A percentile compares a stretch with the other conserved stretches of the same genome.
Evolutionary conservation across 371 early-diverging fungal species (phyloP).

Genomic region (Lichtheimia ornata): DNA sequence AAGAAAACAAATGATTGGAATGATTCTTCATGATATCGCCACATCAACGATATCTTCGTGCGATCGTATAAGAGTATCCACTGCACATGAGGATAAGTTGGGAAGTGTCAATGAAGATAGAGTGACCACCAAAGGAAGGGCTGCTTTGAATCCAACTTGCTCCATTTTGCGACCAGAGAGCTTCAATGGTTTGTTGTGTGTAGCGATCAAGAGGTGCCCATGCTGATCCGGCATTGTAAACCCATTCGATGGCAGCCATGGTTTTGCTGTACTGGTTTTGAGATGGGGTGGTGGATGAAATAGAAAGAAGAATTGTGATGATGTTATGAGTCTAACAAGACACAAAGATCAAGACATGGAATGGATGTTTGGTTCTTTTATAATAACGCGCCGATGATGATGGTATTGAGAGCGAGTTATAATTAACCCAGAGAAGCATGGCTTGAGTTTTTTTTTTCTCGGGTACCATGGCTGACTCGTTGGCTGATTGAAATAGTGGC

Average conservation of each 20-base stretch:
- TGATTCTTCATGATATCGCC: not conserved
- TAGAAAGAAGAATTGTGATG: too few species aligned
- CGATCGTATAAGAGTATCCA: conserved; percentile 20
- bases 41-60: conserved; percentile 12
- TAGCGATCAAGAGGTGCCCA: conserved; percentile 20
- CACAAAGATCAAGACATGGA: too few species aligned
- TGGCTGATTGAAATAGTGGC: too few species aligned
- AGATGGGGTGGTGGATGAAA: too few species aligned
- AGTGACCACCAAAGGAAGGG: conserved; percentile 21
- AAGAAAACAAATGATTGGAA: not conserved
- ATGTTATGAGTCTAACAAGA: too few species aligned
- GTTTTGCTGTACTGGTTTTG: not conserved
- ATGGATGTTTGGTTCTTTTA: too few species aligned
- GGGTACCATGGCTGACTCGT: too few species aligned
- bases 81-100: conserved; percentile 19
- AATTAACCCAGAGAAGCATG: too few species aligned
- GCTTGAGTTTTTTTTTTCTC: too few species aligned
- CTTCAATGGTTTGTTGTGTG: conserved; percentile 21
- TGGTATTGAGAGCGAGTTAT: too few species aligned
- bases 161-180: conserved; percentile 17
- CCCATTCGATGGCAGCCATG: conserved; percentile 20
- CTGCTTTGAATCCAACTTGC: conserved; percentile 24
- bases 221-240: conserved; percentile 22
- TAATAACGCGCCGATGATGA: too few species aligned
- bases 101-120: conserved; percentile 22